Evolutionary conservation across 2,329 filamentous ascomycete genomes (phyloP), one percentile per base, ranked within the genome.

Genomic region (Ceratocystis ficicola): DNA sequence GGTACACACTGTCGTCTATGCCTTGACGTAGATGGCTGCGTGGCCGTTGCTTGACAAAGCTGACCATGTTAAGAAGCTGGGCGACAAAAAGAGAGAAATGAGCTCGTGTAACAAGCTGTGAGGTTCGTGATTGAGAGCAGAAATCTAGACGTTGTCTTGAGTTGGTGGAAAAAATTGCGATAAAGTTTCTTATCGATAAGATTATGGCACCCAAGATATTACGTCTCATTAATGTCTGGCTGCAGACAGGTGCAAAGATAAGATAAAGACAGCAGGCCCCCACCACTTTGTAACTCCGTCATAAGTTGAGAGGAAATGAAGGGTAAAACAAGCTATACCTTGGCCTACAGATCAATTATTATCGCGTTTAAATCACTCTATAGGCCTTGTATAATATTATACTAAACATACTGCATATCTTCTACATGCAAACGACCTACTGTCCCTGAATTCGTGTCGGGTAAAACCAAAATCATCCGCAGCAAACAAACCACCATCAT

Each of bases 1-100:
- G 87, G 73, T 93, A 91, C 69, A 96, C 82, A 72, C 90, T 87
- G 68, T 81, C 80, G 71, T 90, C 87, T 44, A 90, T 74, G 22
- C 81, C 79, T 66, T 81, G 77, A 52, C 79, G 78, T 44, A 85
- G 57, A 12, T 61, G 46, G 62, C 62, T 64, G 44, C 32, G 28
- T 3, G 67, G 65, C 15, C 62, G 48, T 22, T 66, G 44, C 61
- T 66, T 65, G 65, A 68, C 69, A 71, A 70, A 70, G 69, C 63
- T 70, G 70, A 70, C 69, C 68, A 70, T 71, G 69, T 70, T 69
- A 69, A 69, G 17, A 32, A 65, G 30, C 10, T 25, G 36, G 15
- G 4, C 15, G 25, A 30, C 41, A 48, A 36, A 28, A 10, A 17
- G 32, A 30, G n/a, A 17, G 55, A 41, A 50, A 41, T 41, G 6